Evolutionary conservation across 176 grass and related monocot genomes (phyloP), one percentile per base, ranked within the genome.

Genomic region (Raddia guianensis): DNA sequence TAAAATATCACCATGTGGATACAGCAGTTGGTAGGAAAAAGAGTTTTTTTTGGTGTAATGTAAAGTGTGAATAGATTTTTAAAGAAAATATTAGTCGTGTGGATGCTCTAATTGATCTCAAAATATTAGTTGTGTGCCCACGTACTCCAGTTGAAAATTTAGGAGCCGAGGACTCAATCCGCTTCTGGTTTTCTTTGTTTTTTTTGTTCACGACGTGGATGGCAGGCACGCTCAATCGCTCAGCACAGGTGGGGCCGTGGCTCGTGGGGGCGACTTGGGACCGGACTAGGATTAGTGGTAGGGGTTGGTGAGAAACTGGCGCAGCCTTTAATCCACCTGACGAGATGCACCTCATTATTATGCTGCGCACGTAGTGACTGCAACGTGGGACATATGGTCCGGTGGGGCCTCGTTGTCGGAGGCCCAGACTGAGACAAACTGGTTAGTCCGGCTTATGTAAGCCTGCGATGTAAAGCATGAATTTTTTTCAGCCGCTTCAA

Each of bases 281-380:
- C 21, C 10, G 4, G 15, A 40, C 2, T 40, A 40, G 37, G 37
- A 40, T 57, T 16, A 47, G 50, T 57, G 59, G 76, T 7, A 20
- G n/a, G 1, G 63, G 76, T 68, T 10, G 49, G 49, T 74, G 84
- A 40, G 49, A 43, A 86, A 58, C 58, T 49, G 57, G 37, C 15
- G 32, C 42, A 12, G 46, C 8, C 15, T 59, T 63, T 37, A 56
- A 15, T 32, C 66, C 68, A 60, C 53, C 42, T 8, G 42, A 58
- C 52, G 68, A n/a, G 6, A 0, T 6, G 16, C 16, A 56, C 53
- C 18, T 7, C 6, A n/a, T 55, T 2, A 2, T 7, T 2, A 7
- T 7, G 18, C 2, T 12, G 4, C 18, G 35, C 14, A 44, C 8
- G 8, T 20, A 32, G 9, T 46, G 12, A 11, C 63, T 67, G 62